Percentiles rank a stretch among this genome's conserved stretches.
Evolutionary conservation across 1,284 basidiomycete genomes (phyloP).

Genomic region (Ustilago curta): DNA sequence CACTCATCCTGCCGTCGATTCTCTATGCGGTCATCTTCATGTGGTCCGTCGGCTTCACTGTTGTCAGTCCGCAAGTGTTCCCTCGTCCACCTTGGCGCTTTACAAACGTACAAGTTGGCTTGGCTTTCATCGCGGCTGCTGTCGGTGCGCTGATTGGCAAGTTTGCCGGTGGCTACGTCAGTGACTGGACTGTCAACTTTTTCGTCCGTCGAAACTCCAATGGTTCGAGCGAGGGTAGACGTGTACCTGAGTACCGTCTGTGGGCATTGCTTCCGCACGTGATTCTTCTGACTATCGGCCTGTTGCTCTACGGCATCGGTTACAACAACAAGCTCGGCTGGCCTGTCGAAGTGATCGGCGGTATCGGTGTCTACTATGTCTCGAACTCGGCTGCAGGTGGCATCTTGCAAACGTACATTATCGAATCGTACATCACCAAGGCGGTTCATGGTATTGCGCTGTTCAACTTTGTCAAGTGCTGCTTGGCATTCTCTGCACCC

Average conservation of each 20-base stretch:
- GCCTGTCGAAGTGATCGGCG: conserved; percentile 68
- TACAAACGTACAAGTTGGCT: conserved; percentile 61
- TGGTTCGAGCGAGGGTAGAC: conserved; percentile 17
- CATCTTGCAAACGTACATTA: conserved; percentile 63
- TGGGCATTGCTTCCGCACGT: conserved; percentile 66
- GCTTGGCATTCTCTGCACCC: conserved; percentile 69
- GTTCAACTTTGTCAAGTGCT: conserved; percentile 70
- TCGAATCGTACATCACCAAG: conserved; percentile 66
- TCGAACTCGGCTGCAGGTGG: conserved; percentile 38
- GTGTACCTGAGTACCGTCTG: conserved; percentile 69
- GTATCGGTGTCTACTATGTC: conserved; percentile 67
- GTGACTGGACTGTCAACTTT: conserved; percentile 63
- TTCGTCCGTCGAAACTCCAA: conserved; percentile 58
- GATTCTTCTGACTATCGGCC: conserved; percentile 63
- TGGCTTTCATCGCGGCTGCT: conserved; percentile 66
- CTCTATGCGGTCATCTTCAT: conserved; percentile 69
- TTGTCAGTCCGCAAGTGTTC: conserved; percentile 67
- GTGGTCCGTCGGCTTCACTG: conserved; percentile 68
- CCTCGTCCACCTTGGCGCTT: conserved; percentile 67
- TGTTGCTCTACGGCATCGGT: conserved; percentile 65
- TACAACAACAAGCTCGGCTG: conserved; percentile 63
- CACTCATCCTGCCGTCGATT: conserved; percentile 59
- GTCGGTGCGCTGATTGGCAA: conserved; percentile 68
- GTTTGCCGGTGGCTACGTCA: conserved; percentile 66
- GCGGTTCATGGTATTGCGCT: conserved; percentile 68